Evolutionary conservation across 2,329 filamentous ascomycete genomes (phyloP), one percentile per base, ranked within the genome.

Genomic region (Sordariomycetes sp.): DNA sequence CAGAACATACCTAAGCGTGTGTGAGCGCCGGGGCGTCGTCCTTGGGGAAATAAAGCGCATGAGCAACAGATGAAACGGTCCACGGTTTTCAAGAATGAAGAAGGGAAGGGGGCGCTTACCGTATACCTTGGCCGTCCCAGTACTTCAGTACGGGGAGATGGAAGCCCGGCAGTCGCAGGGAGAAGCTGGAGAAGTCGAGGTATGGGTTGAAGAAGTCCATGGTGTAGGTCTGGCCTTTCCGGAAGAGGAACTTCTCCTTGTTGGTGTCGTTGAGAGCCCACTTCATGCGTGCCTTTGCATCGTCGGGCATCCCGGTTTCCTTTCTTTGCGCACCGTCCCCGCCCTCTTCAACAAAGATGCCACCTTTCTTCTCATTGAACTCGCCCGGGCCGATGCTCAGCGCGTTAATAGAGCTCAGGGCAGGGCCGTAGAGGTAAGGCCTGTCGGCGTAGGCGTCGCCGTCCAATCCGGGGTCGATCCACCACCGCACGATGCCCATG

Each of bases 161-260:
- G 46, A 87, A 85, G 1, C 82, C 81, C 0, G 85, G 85, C 20
- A 92, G 51, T 33, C 74, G 69, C 16, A 92, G 59, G 19, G 81
- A 69, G 47, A 90, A 79, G 44, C 81, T 79, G 56, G 55, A 52
- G 54, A 96, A 95, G 57, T 94, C 86, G 30, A 98, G 59, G 58
- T 94, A 95, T 2, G 84, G 82, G 54, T 96, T 96, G 58, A 81
- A 94, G 57, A 98, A 96, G 49, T 77, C 72, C 16, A 74, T 51
- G 1, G 63, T 66, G 39, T 76, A 75, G 18, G 64, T 64, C 42
- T 56, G 51, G 8, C 57, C 70, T 40, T 68, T 70, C 48, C 67
- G 64, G 47, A 79, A 78, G 12, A 71, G 40, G 69, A 70, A 76
- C 23, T 51, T 54, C 30, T 62, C 56, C 49, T 73, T 72, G 45